A percentile compares a stretch with the other conserved stretches of the same genome.
Conservation (phyloP, 805 yeast genomes). For the Ogataea methylovora region DNA sequence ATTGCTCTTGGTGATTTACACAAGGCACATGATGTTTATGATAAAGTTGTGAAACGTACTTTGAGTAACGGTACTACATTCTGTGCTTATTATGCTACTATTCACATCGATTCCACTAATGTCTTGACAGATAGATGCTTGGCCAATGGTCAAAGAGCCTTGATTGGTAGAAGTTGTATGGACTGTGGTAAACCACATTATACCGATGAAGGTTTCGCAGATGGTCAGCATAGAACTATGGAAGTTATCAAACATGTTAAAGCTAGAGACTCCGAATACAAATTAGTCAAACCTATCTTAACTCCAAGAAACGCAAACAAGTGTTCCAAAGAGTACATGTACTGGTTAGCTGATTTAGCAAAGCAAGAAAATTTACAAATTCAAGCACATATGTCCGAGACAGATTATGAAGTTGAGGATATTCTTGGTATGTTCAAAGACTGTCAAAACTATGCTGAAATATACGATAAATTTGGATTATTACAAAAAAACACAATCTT, state of each 20-base stretch:
- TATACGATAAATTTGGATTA: slow-evolving; percentile 59
- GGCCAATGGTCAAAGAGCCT: slow-evolving; percentile 72
- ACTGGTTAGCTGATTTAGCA: slow-evolving; percentile 56
- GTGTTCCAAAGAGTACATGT: slow-evolving; percentile 59
- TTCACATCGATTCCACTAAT: slow-evolving; percentile 70
- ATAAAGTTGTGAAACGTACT: slow-evolving; percentile 61
- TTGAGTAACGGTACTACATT: slow-evolving; percentile 81
- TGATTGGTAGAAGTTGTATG: slow-evolving; percentile 94
- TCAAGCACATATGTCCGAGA: slow-evolving; percentile 92
- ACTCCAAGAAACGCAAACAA: slow-evolving; percentile 95
- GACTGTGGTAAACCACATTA: slow-evolving; percentile 71
- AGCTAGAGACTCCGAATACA: slow-evolving; percentile 43
- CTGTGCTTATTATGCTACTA: slow-evolving; percentile 87
- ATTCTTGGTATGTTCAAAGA: slow-evolving; percentile 70
- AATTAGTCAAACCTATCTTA: slow-evolving; percentile 60
- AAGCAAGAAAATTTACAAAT: slow-evolving; percentile 46
- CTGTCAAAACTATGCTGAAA: slow-evolving; percentile 60
- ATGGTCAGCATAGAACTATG: slow-evolving; percentile 46
- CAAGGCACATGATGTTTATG: slow-evolving; percentile 56
- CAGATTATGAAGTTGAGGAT: slow-evolving; percentile 64
- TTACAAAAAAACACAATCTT: slow-evolving; percentile 62
- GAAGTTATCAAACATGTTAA: slow-evolving; percentile 51
- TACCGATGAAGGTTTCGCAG: slow-evolving; percentile 48
- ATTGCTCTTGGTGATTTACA: slow-evolving; percentile 47
- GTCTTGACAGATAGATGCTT: slow-evolving; percentile 67